phyloP scores from a whole-genome alignment of 305 asterid genomes.

The Fraxinus albicans region DNA sequence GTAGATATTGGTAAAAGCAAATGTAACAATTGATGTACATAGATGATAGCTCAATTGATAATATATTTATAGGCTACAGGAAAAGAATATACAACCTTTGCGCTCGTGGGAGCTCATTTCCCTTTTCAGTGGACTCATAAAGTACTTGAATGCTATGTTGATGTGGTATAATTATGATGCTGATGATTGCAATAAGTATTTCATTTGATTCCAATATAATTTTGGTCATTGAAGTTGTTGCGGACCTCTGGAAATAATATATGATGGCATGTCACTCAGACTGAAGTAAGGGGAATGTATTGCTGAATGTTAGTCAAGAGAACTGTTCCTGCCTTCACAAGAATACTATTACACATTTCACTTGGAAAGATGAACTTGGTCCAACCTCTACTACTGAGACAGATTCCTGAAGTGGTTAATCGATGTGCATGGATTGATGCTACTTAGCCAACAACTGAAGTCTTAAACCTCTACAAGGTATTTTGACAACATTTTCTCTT shows the following conservation, averaged over 20 bases:
- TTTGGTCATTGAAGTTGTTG: conserved; percentile 10
- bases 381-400: conserved; percentile 83
- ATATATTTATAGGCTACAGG: not conserved
- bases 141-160: not conserved
- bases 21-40: not conserved
- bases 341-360: conserved; percentile 76
- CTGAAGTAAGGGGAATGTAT: conserved; percentile 74
- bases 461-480: conserved; percentile 79
- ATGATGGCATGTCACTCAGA: conserved; percentile 36
- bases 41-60: not conserved
- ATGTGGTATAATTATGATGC: not conserved
- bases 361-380: conserved; percentile 84
- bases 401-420: conserved; percentile 25
- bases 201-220: not conserved
- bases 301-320: conserved; percentile 74
- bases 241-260: conserved; percentile 7
- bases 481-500: conserved; percentile 2
- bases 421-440: conserved; percentile 95
- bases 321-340: conserved; percentile 89
- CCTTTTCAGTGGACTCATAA: not conserved
- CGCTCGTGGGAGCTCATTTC: not conserved
- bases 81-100: not conserved
- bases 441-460: conserved; percentile 76
- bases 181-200: not conserved
- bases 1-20: not conserved